These are phyloP conservation scores for Sapria himalayana DNA, from an alignment of 345 rosid genomes.

Conservation along the genomic window DNA sequence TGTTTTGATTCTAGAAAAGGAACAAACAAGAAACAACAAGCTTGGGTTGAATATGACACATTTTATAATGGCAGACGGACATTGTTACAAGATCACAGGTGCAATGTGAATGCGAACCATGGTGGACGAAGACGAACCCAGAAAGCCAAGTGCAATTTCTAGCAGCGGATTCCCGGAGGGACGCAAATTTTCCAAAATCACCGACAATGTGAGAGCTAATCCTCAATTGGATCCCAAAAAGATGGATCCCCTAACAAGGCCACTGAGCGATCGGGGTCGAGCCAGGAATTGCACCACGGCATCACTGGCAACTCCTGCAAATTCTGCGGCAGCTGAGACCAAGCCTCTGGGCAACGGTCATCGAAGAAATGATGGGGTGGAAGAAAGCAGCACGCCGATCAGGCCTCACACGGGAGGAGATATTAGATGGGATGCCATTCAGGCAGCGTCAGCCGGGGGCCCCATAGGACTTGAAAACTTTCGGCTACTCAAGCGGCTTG, in stretches of 20 bases:
- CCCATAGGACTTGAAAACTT: slow-evolving; percentile 54
- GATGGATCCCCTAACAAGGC: slow-evolving; percentile 20
- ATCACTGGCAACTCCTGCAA: slow-evolving; percentile 11
- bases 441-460: slow-evolving; percentile 21
- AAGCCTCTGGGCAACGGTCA: slow-evolving; percentile 5
- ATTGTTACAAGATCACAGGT: too few relatives aligned
- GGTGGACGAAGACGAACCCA: too few relatives aligned
- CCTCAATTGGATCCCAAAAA: slow-evolving; percentile 18
- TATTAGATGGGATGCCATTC: slow-evolving; percentile 68
- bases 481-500: slow-evolving; percentile 62
- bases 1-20: too few relatives aligned
- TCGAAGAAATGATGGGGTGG: slow-evolving; percentile 51
- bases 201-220: slow-evolving; percentile 17
- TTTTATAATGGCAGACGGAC: too few relatives aligned
- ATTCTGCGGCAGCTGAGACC: slow-evolving; percentile 9
- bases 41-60: too few relatives aligned
- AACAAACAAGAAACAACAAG: too few relatives aligned
- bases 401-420: slow-evolving; percentile 91
- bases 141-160: too few relatives aligned
- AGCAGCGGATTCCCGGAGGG: too few relatives aligned
- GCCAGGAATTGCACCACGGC: too few relatives aligned
- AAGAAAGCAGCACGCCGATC: slow-evolving; percentile 33
- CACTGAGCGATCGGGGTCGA: slow-evolving; percentile 4
- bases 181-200: slow-evolving; percentile 4
- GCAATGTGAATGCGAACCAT: too few relatives aligned